These are phyloP conservation scores for Backusella circina DNA, from an alignment of 192 early-diverging fungal genomes.

Conservation along the genomic window DNA sequence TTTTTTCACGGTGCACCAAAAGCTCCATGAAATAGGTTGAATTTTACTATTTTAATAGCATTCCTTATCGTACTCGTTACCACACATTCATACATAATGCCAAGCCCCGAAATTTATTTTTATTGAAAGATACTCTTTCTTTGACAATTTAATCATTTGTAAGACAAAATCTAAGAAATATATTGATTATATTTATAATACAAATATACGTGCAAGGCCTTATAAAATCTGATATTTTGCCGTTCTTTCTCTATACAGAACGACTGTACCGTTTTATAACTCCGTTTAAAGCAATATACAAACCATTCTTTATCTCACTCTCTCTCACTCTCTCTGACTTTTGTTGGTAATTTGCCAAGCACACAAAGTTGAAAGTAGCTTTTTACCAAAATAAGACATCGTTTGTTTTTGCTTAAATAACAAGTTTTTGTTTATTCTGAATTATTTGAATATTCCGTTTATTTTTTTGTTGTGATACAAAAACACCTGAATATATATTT, in stretches of 20 bases:
- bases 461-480: background rate
- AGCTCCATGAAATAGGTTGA: background rate
- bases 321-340: background rate
- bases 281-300: background rate
- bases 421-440: background rate
- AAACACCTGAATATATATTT: background rate
- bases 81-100: background rate
- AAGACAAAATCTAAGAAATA: background rate
- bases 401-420: background rate
- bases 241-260: background rate
- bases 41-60: background rate
- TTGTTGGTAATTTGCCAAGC: background rate
- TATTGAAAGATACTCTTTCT: background rate
- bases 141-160: background rate
- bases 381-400: background rate
- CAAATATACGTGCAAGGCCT: background rate
- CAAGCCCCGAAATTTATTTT: background rate
- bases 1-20: background rate
- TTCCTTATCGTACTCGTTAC: background rate
- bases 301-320: background rate
- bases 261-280: background rate
- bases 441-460: background rate
- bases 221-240: background rate
- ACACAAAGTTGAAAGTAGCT: background rate
- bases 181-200: background rate